Evolutionary conservation across 192 early-diverging fungal species (phyloP).

Genomic region (Cladochytrium replicatum): DNA sequence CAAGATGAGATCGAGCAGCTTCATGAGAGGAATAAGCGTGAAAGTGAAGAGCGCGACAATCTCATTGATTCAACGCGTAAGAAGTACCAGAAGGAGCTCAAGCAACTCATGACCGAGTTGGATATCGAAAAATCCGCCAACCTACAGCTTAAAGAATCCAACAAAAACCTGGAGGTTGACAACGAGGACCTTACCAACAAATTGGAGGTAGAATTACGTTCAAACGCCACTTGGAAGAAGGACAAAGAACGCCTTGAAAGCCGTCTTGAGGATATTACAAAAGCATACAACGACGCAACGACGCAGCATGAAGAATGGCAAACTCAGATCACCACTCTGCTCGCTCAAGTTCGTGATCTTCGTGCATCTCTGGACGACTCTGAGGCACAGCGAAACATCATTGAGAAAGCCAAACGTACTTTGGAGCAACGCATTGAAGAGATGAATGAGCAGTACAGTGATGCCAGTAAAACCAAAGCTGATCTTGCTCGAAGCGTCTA

Average conservation of each 20-base stretch:
- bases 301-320: slow-evolving; percentile 52
- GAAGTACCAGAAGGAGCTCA: slow-evolving; percentile 80
- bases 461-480: slow-evolving; percentile 53
- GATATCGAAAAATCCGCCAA: slow-evolving; percentile 53
- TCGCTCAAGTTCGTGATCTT: slow-evolving; percentile 49
- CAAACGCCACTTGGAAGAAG: slow-evolving; percentile 57
- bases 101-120: slow-evolving; percentile 66
- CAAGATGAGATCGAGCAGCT: slow-evolving; percentile 65
- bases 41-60: slow-evolving; percentile 64
- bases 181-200: slow-evolving; percentile 49
- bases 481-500: slow-evolving; percentile 60
- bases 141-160: slow-evolving; percentile 59
- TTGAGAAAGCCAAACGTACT: slow-evolving; percentile 60
- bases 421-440: slow-evolving; percentile 71
- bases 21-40: slow-evolving; percentile 60
- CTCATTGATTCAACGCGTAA: slow-evolving; percentile 61
- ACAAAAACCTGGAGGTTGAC: slow-evolving; percentile 55
- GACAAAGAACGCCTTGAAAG: slow-evolving; percentile 69
- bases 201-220: slow-evolving; percentile 61
- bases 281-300: slow-evolving; percentile 49
- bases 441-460: slow-evolving; percentile 53
- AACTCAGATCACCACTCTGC: slow-evolving; percentile 42
- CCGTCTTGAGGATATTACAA: slow-evolving; percentile 61
- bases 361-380: slow-evolving; percentile 52
- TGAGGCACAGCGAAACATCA: slow-evolving; percentile 49